Conservation (phyloP, 2,329 filamentous ascomycete genomes). For the Monilinia polystroma region DNA sequence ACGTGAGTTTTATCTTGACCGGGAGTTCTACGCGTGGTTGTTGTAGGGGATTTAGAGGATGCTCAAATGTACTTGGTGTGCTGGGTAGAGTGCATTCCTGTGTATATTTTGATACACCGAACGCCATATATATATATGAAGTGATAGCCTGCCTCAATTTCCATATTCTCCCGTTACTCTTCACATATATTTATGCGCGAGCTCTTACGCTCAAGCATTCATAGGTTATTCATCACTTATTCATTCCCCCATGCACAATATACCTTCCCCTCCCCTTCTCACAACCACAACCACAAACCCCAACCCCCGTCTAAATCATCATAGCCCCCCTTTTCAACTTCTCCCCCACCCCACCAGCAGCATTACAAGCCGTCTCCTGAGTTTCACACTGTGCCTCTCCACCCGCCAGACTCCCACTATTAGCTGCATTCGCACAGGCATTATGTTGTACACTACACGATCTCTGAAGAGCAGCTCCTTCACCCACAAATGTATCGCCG, state of each 20-base stretch:
- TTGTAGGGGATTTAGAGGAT: no score
- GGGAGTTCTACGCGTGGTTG: no score
- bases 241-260: neutral
- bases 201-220: no score
- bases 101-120: no score
- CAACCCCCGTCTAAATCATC: neutral
- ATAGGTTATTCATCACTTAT: neutral
- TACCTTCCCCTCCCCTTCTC: neutral
- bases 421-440: conserved; percentile 50
- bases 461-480: conserved; percentile 56
- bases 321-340: neutral
- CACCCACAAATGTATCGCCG: conserved; percentile 57
- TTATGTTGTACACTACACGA: conserved; percentile 53
- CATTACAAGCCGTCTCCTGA: conserved; percentile 47
- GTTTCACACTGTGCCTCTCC: conserved; percentile 52
- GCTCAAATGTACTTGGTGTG: no score
- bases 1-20: no score
- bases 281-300: no score
- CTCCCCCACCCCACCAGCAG: conserved; percentile 5
- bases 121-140: no score
- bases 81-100: no score
- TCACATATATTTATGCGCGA: no score
- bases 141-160: no score
- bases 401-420: conserved; percentile 47
- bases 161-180: no score